Percentiles rank a stretch among this genome's conserved stretches.
These are phyloP conservation scores for Agrocybe chaxingu DNA, from an alignment of 768 basidiomycete genomes.

Conservation along the genomic window DNA sequence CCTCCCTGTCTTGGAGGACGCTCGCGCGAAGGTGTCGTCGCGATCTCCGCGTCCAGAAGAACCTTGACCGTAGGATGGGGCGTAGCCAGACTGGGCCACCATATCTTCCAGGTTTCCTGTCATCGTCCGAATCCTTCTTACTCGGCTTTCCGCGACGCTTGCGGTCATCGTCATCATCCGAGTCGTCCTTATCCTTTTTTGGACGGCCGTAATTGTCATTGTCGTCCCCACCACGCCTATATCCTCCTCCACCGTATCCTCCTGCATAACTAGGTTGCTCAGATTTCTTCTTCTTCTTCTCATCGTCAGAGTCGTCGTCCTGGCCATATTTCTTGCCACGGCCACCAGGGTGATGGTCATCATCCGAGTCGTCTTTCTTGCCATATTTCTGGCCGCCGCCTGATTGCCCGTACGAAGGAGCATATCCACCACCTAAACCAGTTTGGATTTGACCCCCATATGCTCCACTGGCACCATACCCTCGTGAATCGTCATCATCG, in stretches of 20 bases:
- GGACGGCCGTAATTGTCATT: conserved; percentile 5
- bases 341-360: neutral
- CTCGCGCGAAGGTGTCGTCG: conserved; percentile 46
- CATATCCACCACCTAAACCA: too few species aligned
- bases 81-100: conserved; percentile 15
- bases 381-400: conserved; percentile 8
- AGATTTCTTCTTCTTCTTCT: neutral
- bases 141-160: neutral
- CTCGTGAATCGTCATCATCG: conserved; percentile 4
- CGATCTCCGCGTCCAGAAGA: conserved; percentile 15
- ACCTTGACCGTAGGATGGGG: conserved; percentile 19
- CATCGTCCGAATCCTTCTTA: neutral
- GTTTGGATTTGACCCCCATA: neutral
- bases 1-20: conserved; percentile 40
- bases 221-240: conserved; percentile 3
- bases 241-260: conserved; percentile 2
- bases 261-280: neutral
- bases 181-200: neutral
- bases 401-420: too few species aligned
- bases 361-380: conserved; percentile 3
- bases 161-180: conserved; percentile 6
- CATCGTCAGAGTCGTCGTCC: neutral
- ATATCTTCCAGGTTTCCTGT: neutral
- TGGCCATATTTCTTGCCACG: conserved; percentile 1
- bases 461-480: conserved; percentile 1